Base-by-base conservation (phyloP, 2,329 filamentous ascomycete species). In the Tolypocladium ovalisporum region DNA sequence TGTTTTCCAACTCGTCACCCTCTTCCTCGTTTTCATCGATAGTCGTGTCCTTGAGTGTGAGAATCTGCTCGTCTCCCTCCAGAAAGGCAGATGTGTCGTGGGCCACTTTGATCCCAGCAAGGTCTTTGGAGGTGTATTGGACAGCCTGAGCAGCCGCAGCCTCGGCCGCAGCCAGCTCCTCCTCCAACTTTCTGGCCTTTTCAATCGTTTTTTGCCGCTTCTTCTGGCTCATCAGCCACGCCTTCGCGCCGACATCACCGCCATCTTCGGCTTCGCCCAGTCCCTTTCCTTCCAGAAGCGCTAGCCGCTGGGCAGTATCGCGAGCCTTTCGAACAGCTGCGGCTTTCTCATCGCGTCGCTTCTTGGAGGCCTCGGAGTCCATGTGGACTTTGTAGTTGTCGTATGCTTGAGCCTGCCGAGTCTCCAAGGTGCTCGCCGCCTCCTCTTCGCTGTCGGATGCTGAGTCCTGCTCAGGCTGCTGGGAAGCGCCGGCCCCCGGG, bases 151-250 rank as follows among this genome's bases (percentile, higher is more conserved):
- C 83, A 1, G 81, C 81, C 4, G 76, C 80, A 12, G 82, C 82
- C 69, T 92, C 88, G 5, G 88, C 86, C 60, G 90, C 89, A 12
- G 86, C 89, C 52, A 90, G 75, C 69, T 97, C 90, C 66, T 89
- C 84, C 60, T 90, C 89, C 56, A 78, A 67, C 67, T 84, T 84
- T 63, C 88, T 82, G 35, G 86, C 85, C 65, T 89, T 86, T 52
- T 87, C 88, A 42, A 97, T 92, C 73, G 92, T 89, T 79, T 91
- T 96, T 71, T 96, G 90, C 55, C 92, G 82, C 77, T 96, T 97
- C 79, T 96, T 97, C 71, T 93, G 87, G 59, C 87, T 87, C 64
- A 88, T 83, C 59, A 99, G 72, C 94, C 94, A 99, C 1, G 88
- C 79, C 69, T 89, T 89, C 17, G 93, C 89, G 70, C 96, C 90